Conservation (phyloP, 2,329 filamentous ascomycete species). For the Mariannaea elegans region DNA sequence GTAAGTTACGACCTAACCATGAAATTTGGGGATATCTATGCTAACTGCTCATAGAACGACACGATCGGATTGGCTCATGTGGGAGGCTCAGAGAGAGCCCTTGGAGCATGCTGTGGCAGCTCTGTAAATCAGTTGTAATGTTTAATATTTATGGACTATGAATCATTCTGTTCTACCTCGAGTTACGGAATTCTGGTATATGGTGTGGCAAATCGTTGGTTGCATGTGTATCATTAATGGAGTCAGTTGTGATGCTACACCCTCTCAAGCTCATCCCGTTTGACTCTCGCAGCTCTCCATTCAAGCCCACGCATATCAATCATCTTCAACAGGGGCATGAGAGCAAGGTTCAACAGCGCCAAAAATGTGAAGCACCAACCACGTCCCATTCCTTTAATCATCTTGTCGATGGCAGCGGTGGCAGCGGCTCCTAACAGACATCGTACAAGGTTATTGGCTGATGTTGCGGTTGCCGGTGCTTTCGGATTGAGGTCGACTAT, state of each 20-base stretch:
- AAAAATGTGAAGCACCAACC: slow-evolving; percentile 72
- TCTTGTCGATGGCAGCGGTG: slow-evolving; percentile 66
- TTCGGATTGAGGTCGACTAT: slow-evolving; percentile 71
- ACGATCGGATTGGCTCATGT: slow-evolving; percentile 95
- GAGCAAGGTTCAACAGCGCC: slow-evolving; percentile 57
- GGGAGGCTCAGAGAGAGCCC: slow-evolving; percentile 81
- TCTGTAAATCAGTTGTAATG: slow-evolving; percentile 50
- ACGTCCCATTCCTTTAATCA: slow-evolving; percentile 64
- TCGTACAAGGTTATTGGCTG: slow-evolving; percentile 71
- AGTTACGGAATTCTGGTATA: neutral
- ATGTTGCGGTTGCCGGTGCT: slow-evolving; percentile 68
- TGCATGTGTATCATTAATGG: neutral
- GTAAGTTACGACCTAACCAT: slow-evolving; percentile 58
- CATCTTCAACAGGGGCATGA: slow-evolving; percentile 59
- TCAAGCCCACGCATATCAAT: slow-evolving; percentile 58
- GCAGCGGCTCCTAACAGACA: slow-evolving; percentile 68
- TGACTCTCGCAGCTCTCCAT: slow-evolving; percentile 61
- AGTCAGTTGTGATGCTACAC: neutral
- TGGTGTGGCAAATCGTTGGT: neutral
- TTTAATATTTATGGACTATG: slow-evolving; percentile 11
- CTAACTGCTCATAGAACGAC: slow-evolving; percentile 72
- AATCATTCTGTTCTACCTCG: neutral
- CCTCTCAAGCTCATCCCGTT: slow-evolving; percentile 43
- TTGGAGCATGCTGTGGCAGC: slow-evolving; percentile 73
- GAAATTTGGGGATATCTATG: neutral